A percentile compares a stretch with the other conserved stretches of the same genome.
Evolutionary conservation across 2,329 filamentous ascomycete genomes (phyloP).

Genomic region (Pseudogymnoascus sp.): DNA sequence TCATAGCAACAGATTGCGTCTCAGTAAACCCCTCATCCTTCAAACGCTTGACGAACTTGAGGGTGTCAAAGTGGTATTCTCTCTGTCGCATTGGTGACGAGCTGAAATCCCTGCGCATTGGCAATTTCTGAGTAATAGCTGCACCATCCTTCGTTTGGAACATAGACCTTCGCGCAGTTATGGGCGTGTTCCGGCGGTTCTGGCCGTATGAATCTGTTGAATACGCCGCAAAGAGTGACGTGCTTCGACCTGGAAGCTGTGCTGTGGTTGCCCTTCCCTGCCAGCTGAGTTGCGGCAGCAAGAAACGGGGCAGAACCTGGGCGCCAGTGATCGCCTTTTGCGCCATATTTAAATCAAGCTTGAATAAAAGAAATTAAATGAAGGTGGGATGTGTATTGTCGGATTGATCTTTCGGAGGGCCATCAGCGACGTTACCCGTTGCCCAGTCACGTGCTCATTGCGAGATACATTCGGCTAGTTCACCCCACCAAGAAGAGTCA

Average conservation of each 20-base stretch:
- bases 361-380: conserved; percentile 8
- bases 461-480: conserved; percentile 7
- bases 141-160: background rate
- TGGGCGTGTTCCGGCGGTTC: background rate
- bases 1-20: conserved; percentile 94
- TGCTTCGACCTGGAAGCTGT: conserved; percentile 9
- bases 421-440: conserved; percentile 4
- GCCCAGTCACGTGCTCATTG: background rate
- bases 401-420: background rate
- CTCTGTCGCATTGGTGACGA: conserved; percentile 52
- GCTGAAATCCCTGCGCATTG: conserved; percentile 51
- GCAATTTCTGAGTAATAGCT: conserved; percentile 11
- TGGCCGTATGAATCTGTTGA: background rate
- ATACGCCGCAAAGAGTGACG: conserved; percentile 2
- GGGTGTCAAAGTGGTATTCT: conserved; percentile 95
- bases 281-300: conserved; percentile 30
- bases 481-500: conserved; percentile 11
- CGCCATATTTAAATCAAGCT: conserved; percentile 20
- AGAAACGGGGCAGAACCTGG: conserved; percentile 25
- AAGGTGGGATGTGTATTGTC: background rate
- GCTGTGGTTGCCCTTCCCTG: conserved; percentile 18
- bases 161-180: background rate
- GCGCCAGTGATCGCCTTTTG: conserved; percentile 19
- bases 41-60: conserved; percentile 90
- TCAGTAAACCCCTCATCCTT: conserved; percentile 91